A percentile compares a stretch with the other conserved stretches of the same genome.
Evolutionary conservation across 2,329 filamentous ascomycete genomes (phyloP).

Genomic region (Graphiopsis chlorocephala): DNA sequence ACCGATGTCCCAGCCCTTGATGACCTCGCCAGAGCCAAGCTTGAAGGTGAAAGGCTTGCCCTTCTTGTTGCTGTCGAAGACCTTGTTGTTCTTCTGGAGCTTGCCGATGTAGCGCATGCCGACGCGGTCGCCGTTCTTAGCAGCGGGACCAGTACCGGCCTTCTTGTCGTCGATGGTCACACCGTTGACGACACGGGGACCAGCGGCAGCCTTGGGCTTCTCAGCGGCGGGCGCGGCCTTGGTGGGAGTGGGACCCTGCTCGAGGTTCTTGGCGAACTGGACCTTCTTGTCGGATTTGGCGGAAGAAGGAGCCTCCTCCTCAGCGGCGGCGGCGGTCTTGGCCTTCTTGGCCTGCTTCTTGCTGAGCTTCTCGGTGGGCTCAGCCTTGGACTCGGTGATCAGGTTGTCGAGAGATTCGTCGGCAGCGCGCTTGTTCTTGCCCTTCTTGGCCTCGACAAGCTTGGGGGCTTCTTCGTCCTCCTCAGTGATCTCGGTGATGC

Average conservation of each 20-base stretch:
- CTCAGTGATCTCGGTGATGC: slow-evolving; percentile 78
- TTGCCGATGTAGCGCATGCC: slow-evolving; percentile 98
- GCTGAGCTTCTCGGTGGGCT: slow-evolving; percentile 68
- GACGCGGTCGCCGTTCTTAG: slow-evolving; percentile 86
- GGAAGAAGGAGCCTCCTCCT: slow-evolving; percentile 46
- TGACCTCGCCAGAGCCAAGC: slow-evolving; percentile 90
- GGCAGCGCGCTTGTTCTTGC: slow-evolving; percentile 92
- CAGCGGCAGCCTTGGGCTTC: slow-evolving; percentile 53
- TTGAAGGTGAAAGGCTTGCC: slow-evolving; percentile 97
- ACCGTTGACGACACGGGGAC: slow-evolving; percentile 78
- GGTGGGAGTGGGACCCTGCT: slow-evolving; percentile 86
- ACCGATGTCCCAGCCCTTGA: slow-evolving; percentile 98
- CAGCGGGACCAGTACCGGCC: slow-evolving; percentile 75
- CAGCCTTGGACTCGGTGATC: slow-evolving; percentile 68
- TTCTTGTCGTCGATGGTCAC: slow-evolving; percentile 97
- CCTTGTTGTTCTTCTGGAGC: slow-evolving; percentile 80
- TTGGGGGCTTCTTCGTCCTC: slow-evolving; percentile 66
- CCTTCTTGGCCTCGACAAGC: slow-evolving; percentile 55
- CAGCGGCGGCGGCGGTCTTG: slow-evolving; percentile 59
- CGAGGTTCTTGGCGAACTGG: slow-evolving; percentile 97
- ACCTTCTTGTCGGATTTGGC: slow-evolving; percentile 85
- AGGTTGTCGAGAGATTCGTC: slow-evolving; percentile 70
- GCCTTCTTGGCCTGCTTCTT: slow-evolving; percentile 99
- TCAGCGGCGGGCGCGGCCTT: slow-evolving; percentile 39
- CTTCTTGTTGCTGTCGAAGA: slow-evolving; percentile 98